Base-by-base conservation (phyloP, 768 basidiomycete species). In the Leccinum pellstonianum region DNA sequence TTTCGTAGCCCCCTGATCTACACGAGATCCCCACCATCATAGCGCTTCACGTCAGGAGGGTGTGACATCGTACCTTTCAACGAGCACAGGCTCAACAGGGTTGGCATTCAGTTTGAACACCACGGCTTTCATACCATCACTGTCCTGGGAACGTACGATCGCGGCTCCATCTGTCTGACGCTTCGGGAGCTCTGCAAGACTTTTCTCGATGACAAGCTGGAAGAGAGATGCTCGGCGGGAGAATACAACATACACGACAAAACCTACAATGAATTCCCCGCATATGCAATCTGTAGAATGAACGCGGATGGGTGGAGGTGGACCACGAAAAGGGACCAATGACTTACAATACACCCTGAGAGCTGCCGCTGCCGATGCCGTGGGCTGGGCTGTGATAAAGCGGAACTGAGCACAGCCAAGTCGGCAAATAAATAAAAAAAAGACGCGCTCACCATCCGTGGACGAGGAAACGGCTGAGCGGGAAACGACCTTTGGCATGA, bases 401-500 rank as follows among this genome's bases (percentile, higher is more conserved):
- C 54, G 58, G 3, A 37, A 62, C 52, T 14, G 35, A 9, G 17
- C 41, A 41, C 15, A 41, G 37, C 35, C 47, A 25, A 17, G 54
- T 56, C 49, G 11, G 55, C 31, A 49, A 35, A 35, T 5, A 35
- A 35, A 29, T 29, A 29, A 29, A 29, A 9, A n/a, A 10, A 33
- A 14, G 29, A 19, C 9, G 53, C 2, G 17, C 82, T 62, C 54
- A 91, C 91, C 91, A 70, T 92, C 90, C 37, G 91, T 86, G 4
- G 93, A 95, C 3, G 93, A 91, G 9, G 93, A 94, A 61, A 94
- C 85, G 4, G 91, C 88, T 46, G 91, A 94, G 64, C 92, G 84
- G 3, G 93, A 93, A 68, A 95, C 84, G 62, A 97, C 91, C 74
- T 95, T 95, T 55, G 94, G 94, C 94, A 96, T 96, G 59, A 64